Conservation (phyloP, 73 alveolate species). For the Durusdinium trenchii region DNA sequence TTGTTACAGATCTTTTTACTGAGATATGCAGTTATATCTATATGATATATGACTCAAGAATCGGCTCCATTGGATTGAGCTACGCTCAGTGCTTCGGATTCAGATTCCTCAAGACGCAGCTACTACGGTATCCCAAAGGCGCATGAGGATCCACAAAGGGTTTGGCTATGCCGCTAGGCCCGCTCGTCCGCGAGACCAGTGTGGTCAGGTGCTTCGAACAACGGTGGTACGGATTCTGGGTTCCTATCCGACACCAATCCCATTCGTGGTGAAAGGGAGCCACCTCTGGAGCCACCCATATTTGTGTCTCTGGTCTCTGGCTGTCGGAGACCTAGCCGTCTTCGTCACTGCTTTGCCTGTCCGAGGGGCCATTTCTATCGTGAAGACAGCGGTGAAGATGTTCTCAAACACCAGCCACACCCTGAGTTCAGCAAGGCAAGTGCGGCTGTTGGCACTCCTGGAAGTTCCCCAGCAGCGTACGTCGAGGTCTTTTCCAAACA, state of each 20-base stretch:
- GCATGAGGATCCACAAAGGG: too few relatives aligned
- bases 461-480: neutral
- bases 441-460: neutral
- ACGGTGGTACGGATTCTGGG: neutral
- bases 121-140: too few relatives aligned
- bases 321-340: neutral
- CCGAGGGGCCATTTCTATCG: conserved; percentile 31
- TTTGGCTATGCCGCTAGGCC: too few relatives aligned
- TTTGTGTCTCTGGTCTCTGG: too few relatives aligned
- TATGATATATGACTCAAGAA: too few relatives aligned
- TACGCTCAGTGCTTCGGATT: too few relatives aligned
- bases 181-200: too few relatives aligned
- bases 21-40: too few relatives aligned
- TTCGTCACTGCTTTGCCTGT: neutral
- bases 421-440: neutral
- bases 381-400: conserved; percentile 66
- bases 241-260: neutral
- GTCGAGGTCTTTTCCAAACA: neutral
- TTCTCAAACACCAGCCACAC: conserved; percentile 77
- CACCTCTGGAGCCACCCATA: neutral
- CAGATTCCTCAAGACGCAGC: too few relatives aligned
- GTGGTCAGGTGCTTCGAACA: too few relatives aligned
- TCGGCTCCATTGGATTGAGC: too few relatives aligned
- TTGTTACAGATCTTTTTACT: neutral
- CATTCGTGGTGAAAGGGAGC: neutral